Base-by-base conservation (phyloP, 495 filamentous ascomycete species). In the Cudoniella acicularis region DNA sequence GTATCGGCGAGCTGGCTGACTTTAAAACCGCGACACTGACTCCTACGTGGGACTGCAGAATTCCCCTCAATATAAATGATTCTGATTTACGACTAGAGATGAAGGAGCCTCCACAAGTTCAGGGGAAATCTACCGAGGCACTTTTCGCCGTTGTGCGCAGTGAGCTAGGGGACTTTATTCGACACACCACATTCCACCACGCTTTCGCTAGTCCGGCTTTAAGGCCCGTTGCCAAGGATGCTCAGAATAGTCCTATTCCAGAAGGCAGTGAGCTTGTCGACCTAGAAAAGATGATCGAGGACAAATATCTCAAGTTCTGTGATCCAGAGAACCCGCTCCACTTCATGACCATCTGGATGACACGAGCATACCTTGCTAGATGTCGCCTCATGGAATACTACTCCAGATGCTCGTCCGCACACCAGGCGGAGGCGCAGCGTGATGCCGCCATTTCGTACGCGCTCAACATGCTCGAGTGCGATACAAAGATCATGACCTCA, bases 281-380 rank as follows among this genome's bases (percentile, higher is more conserved):
- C 0, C 54, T 84, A 1, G 75, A 75, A 21, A 66, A 66, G 24
- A 67, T 71, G 18, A 67, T 82, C 24, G 48, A 74, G 46, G 67
- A 73, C 0, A 79, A 82, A 43, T 80, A 83, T 26, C 65, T 83
- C 22, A 75, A 70, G 0, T 79, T 80, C 50, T 85, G 83, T 60
- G 85, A 89, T 61, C 67, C 70, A 9, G 75, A 75, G 0, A 83
- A 85, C 23, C 81, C 81, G 3, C 71, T 88, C 11, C 87, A 89
- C 64, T 72, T 78, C 56, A 73, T 86, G 54, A 79, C 81, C 0
- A 69, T 73, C 4, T 68, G 74, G 17, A 75, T 80, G 65, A 73
- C 73, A n/a, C 65, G 64, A 11, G 65, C 72, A 48, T 66, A 78
- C 56, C 54, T 76, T 22, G 59, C 66, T 1, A 81, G 78, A 66